A percentile compares a stretch with the other conserved stretches of the same genome.
phyloP scores from a whole-genome alignment of 2,329 filamentous ascomycete species.

The Pestalotiopsis sp. region DNA sequence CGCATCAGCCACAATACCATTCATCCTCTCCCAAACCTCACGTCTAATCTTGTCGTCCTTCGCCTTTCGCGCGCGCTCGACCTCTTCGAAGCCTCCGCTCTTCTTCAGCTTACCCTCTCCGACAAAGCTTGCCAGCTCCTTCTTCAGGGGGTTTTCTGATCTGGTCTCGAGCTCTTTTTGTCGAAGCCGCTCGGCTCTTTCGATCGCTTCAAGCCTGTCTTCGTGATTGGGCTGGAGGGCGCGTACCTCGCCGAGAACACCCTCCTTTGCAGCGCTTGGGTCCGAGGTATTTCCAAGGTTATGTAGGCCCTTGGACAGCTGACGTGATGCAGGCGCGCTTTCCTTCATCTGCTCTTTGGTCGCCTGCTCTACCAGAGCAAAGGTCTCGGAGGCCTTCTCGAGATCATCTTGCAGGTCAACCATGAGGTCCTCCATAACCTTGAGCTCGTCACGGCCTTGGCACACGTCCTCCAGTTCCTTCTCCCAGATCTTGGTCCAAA shows the following conservation, averaged over 20 bases:
- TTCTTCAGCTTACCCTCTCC: constrained; percentile 92
- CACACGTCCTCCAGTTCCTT: constrained; percentile 95
- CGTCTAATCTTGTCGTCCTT: constrained; percentile 85
- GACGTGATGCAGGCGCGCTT: constrained; percentile 50
- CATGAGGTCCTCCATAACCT: constrained; percentile 93
- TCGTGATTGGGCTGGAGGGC: constrained; percentile 95
- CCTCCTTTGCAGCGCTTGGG: constrained; percentile 83
- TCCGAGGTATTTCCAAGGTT: constrained; percentile 59
- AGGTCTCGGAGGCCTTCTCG: constrained; percentile 91
- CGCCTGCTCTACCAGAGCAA: constrained; percentile 92
- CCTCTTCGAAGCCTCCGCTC: constrained; percentile 91
- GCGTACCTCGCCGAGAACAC: constrained; percentile 87
- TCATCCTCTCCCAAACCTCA: constrained; percentile 73
- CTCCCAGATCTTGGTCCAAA: constrained; percentile 99
- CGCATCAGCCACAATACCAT: constrained; percentile 52
- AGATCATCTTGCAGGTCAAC: constrained; percentile 92
- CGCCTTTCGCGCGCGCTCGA: constrained; percentile 77
- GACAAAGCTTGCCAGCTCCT: constrained; percentile 83
- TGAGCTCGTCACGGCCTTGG: constrained; percentile 90
- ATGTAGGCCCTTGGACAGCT: constrained; percentile 57
- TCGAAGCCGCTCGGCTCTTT: constrained; percentile 89
- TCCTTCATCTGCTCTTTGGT: constrained; percentile 97
- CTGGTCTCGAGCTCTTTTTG: constrained; percentile 85
- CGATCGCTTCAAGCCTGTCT: constrained; percentile 88
- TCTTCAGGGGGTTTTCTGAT: constrained; percentile 73